Evolutionary conservation across 257 asterid genomes (phyloP).

Genomic region (Marsdenia floribunda): DNA sequence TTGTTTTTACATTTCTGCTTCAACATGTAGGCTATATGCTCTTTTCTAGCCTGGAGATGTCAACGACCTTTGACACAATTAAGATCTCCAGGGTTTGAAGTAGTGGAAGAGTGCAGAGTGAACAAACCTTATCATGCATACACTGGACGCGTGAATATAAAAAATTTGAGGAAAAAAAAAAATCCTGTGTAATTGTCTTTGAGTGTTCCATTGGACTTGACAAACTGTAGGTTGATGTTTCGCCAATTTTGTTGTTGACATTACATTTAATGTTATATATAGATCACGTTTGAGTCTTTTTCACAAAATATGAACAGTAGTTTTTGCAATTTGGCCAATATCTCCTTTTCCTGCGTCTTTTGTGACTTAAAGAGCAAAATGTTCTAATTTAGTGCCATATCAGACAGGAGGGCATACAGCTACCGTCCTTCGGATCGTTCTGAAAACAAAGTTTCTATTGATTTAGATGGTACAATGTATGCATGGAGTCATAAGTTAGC

Average conservation of each 20-base stretch:
- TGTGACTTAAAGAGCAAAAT: no score
- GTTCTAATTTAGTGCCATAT: no score
- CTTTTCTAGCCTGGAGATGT: neutral
- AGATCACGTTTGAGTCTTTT: neutral
- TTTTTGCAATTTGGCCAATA: neutral
- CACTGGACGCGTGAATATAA: neutral
- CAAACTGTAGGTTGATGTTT: neutral
- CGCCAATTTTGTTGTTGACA: neutral
- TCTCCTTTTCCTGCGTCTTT: no score
- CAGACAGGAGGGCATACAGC: no score
- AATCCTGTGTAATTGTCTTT: neutral
- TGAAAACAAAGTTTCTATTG: no score
- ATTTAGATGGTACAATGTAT: no score
- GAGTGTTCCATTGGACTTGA: neutral
- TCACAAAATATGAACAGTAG: neutral
- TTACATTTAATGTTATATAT: no score
- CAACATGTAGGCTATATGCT: neutral
- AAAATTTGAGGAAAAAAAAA: neutral
- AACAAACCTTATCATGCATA: neutral
- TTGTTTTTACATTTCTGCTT: neutral
- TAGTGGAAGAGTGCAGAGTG: neutral
- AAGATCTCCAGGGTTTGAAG: neutral
- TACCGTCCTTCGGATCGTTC: no score
- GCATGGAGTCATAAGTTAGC: no score
- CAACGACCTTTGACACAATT: neutral